phyloP scores from a whole-genome alignment of 2,329 filamentous ascomycete species.

The Colletotrichum siamense region DNA sequence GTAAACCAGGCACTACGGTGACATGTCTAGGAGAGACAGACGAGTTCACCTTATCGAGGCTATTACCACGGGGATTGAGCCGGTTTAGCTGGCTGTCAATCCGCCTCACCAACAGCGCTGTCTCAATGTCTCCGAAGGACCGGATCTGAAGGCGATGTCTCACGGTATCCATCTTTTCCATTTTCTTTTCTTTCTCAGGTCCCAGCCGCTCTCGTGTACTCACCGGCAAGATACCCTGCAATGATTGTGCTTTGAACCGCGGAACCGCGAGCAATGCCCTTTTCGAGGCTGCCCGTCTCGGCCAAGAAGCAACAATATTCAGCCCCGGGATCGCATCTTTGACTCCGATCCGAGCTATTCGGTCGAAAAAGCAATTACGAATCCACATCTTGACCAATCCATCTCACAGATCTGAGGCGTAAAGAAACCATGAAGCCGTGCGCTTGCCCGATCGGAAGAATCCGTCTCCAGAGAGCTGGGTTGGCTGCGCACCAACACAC shows the following conservation, averaged over 20 bases:
- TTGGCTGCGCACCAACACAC: background rate
- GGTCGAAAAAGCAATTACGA: background rate
- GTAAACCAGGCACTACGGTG: background rate
- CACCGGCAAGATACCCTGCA: background rate
- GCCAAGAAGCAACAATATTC: background rate
- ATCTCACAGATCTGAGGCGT: background rate
- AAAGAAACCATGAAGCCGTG: background rate
- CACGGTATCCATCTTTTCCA: background rate
- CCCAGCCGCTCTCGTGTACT: background rate
- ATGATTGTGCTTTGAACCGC: background rate
- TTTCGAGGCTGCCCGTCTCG: background rate
- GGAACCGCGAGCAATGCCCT: background rate
- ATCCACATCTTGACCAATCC: background rate
- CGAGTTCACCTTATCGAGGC: background rate
- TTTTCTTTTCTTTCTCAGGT: background rate
- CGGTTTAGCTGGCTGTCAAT: background rate
- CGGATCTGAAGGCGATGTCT: background rate
- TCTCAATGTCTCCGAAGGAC: background rate
- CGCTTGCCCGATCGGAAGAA: background rate
- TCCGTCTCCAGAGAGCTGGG: background rate
- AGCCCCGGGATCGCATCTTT: background rate
- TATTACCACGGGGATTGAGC: background rate
- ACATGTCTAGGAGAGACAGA: background rate
- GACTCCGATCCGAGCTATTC: background rate
- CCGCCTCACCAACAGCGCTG: background rate